Conservation (phyloP, 106 monocot genomes). For the Gastrodia elata region DNA sequence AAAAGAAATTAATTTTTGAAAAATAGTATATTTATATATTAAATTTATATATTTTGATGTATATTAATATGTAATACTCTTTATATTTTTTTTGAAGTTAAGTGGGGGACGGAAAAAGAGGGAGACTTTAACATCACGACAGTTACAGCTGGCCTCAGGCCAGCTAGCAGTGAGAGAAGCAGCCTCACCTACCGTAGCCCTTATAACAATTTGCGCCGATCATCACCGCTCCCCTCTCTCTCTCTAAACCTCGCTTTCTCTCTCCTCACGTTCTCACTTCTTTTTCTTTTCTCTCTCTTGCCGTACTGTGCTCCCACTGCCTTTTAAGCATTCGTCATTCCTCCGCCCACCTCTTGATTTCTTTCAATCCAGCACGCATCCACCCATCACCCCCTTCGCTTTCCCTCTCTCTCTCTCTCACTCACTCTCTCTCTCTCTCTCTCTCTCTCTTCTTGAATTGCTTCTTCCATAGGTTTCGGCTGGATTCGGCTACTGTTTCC, state of each 20-base stretch:
- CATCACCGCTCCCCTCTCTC: constrained; percentile 6
- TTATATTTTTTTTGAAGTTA: too few species aligned
- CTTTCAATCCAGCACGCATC: not conserved
- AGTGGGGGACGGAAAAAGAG: not conserved
- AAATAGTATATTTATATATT: too few species aligned
- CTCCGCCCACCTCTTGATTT: constrained; percentile 7
- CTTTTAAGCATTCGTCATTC: constrained; percentile 3
- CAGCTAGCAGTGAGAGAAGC: constrained; percentile 60
- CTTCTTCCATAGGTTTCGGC: not conserved
- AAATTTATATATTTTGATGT: too few species aligned
- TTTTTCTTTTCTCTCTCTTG: not conserved
- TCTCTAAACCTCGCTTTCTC: not conserved
- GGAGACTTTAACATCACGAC: constrained; percentile 54
- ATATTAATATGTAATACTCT: too few species aligned
- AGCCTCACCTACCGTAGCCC: constrained; percentile 34
- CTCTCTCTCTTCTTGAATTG: not conserved
- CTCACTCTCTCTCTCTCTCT: not conserved
- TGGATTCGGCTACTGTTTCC: constrained; percentile 6
- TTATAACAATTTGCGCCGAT: constrained; percentile 1
- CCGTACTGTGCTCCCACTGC: not conserved
- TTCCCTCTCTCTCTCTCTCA: not conserved
- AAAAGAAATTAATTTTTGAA: too few species aligned
- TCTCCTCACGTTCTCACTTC: not conserved
- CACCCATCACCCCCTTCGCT: too few species aligned
- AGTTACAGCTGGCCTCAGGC: constrained; percentile 26